Percentiles rank a stretch among this genome's conserved stretches.
These are phyloP conservation scores for Solioccasus polychromus DNA, from an alignment of 768 basidiomycete species.

Conservation along the genomic window DNA sequence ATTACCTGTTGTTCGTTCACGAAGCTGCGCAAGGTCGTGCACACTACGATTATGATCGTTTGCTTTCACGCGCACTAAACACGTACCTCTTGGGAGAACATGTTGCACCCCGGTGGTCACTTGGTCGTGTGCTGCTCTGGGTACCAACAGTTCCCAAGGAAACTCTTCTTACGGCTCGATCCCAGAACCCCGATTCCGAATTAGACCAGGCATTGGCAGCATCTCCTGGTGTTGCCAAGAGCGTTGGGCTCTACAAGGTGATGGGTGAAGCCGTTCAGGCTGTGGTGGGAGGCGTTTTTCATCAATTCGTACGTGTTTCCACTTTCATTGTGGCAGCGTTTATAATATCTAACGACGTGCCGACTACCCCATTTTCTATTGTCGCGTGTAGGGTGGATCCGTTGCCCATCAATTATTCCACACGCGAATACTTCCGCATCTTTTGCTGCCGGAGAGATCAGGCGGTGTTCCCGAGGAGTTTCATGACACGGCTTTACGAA, in stretches of 20 bases:
- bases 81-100: constrained; percentile 71
- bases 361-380: constrained; percentile 4
- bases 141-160: constrained; percentile 50
- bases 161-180: constrained; percentile 24
- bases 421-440: constrained; percentile 34
- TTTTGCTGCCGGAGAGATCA: constrained; percentile 26
- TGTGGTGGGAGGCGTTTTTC: constrained; percentile 71
- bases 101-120: constrained; percentile 71
- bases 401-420: constrained; percentile 33
- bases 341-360: neutral
- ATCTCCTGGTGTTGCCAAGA: constrained; percentile 39
- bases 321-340: constrained; percentile 19
- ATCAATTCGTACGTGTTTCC: constrained; percentile 70
- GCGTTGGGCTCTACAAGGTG: constrained; percentile 73
- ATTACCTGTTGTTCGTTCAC: constrained; percentile 69
- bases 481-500: constrained; percentile 21
- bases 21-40: constrained; percentile 47
- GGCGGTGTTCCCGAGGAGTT: constrained; percentile 31
- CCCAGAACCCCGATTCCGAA: constrained; percentile 23
- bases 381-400: constrained; percentile 28
- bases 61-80: constrained; percentile 58
- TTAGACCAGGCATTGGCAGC: constrained; percentile 26
- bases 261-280: constrained; percentile 76
- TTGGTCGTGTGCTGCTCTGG: constrained; percentile 76
- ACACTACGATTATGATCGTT: constrained; percentile 54